Percentiles rank a stretch among this genome's conserved stretches.
phyloP scores from a whole-genome alignment of 768 basidiomycete species.

The Neoboletus brunneissimus region DNA sequence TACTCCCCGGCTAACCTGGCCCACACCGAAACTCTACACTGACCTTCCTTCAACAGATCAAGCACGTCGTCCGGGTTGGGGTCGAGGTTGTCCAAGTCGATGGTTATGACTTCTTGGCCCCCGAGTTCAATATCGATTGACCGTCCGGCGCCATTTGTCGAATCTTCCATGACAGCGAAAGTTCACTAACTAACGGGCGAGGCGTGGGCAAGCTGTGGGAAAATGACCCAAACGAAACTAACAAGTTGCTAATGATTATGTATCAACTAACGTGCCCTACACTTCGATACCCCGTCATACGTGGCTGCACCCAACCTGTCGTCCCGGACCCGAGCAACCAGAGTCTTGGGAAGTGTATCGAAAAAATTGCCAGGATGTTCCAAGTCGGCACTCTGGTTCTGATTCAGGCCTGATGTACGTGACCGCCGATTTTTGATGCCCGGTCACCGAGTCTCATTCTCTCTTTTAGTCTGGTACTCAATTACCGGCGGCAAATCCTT shows the following conservation, averaged over 20 bases:
- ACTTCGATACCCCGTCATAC: conserved; percentile 78
- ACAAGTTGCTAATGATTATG: too few species aligned
- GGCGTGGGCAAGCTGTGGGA: too few species aligned
- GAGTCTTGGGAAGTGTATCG: conserved; percentile 70
- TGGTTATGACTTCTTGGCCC: conserved; percentile 81
- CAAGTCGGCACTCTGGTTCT: conserved; percentile 84
- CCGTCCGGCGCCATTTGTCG: conserved; percentile 16
- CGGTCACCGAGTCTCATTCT: neutral
- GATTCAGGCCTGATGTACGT: conserved; percentile 86
- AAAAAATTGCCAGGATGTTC: conserved; percentile 75
- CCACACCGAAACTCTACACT: conserved; percentile 75
- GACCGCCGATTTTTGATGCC: neutral
- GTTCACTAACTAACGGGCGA: too few species aligned
- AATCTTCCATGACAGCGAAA: conserved; percentile 18
- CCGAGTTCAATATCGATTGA: conserved; percentile 76
- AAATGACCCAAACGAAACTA: too few species aligned
- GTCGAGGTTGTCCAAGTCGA: conserved; percentile 86
- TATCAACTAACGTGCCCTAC: too few species aligned
- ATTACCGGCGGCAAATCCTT: too few species aligned
- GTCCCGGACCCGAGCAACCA: conserved; percentile 29
- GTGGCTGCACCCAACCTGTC: conserved; percentile 59
- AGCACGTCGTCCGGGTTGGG: conserved; percentile 73
- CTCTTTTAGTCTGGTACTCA: conserved; percentile 70
- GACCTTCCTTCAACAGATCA: conserved; percentile 67
- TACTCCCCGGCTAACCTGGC: conserved; percentile 84